Conservation (phyloP, 257 asterid species). For the Scutellaria baicalensis region DNA sequence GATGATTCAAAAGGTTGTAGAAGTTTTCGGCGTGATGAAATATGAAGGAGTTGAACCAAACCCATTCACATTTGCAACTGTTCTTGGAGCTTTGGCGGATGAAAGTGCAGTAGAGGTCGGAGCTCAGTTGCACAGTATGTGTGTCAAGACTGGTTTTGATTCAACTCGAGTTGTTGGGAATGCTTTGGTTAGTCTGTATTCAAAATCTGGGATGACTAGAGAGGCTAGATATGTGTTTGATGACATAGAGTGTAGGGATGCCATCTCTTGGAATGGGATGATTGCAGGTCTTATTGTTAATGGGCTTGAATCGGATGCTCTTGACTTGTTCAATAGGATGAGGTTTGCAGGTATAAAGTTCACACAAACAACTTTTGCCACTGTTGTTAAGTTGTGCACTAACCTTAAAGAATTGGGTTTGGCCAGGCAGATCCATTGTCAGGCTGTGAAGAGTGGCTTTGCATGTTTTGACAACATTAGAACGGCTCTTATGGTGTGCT, state of each 20-base stretch:
- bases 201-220: constrained; percentile 61
- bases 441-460: constrained; percentile 46
- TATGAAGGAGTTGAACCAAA: constrained; percentile 57
- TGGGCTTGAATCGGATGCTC: constrained; percentile 61
- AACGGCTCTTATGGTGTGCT: constrained; percentile 72
- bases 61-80: constrained; percentile 67
- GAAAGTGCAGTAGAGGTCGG: constrained; percentile 46
- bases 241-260: constrained; percentile 37
- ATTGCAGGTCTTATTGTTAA: constrained; percentile 66
- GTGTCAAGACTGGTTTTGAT: constrained; percentile 58
- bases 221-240: constrained; percentile 61
- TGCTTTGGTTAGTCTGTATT: constrained; percentile 71
- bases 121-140: constrained; percentile 54
- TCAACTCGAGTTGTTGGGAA: constrained; percentile 54
- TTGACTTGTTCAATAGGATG: constrained; percentile 56
- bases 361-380: constrained; percentile 42
- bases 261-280: constrained; percentile 93
- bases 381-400: constrained; percentile 63
- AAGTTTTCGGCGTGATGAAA: constrained; percentile 45
- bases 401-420: constrained; percentile 53
- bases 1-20: constrained; percentile 32
- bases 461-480: constrained; percentile 39
- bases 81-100: constrained; percentile 75
- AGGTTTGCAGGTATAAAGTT: constrained; percentile 51
- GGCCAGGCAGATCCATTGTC: constrained; percentile 67